These are phyloP conservation scores for Colletotrichum musicola DNA, from an alignment of 2,329 filamentous ascomycete species.

Conservation along the genomic window DNA sequence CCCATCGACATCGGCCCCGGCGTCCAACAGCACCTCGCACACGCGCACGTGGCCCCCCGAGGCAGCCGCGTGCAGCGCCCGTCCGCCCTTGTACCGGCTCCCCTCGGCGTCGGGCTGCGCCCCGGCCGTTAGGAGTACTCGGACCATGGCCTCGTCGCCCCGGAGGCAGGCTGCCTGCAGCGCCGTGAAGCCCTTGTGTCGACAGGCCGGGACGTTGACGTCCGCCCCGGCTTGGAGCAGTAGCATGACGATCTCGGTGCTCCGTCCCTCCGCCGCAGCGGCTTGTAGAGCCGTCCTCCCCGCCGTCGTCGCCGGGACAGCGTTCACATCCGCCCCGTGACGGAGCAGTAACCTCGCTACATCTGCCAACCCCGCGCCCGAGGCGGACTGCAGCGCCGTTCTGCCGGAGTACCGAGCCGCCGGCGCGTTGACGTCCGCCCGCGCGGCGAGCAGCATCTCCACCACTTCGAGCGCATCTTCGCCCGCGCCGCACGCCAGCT, in stretches of 20 bases:
- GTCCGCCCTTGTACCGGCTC: conserved; percentile 40
- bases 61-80: conserved; percentile 42
- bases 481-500: conserved; percentile 49
- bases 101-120: conserved; percentile 44
- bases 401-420: conserved; percentile 48
- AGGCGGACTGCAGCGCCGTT: conserved; percentile 55
- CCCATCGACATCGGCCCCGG: conserved; percentile 53
- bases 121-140: conserved; percentile 39
- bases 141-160: conserved; percentile 48
- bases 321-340: conserved; percentile 50
- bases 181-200: conserved; percentile 46
- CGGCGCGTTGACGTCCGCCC: conserved; percentile 48
- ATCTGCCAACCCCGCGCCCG: conserved; percentile 44
- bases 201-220: conserved; percentile 39
- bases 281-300: conserved; percentile 44
- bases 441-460: conserved; percentile 44
- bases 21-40: conserved; percentile 48
- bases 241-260: conserved; percentile 27
- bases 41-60: conserved; percentile 28
- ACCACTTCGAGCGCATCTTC: conserved; percentile 45
- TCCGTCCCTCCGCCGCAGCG: conserved; percentile 28
- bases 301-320: conserved; percentile 39
- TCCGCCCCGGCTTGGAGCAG: conserved; percentile 39
- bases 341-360: conserved; percentile 46
- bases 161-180: conserved; percentile 50